phyloP scores from a whole-genome alignment of 2,329 filamentous ascomycete genomes.

The Dactylellina sp. region DNA sequence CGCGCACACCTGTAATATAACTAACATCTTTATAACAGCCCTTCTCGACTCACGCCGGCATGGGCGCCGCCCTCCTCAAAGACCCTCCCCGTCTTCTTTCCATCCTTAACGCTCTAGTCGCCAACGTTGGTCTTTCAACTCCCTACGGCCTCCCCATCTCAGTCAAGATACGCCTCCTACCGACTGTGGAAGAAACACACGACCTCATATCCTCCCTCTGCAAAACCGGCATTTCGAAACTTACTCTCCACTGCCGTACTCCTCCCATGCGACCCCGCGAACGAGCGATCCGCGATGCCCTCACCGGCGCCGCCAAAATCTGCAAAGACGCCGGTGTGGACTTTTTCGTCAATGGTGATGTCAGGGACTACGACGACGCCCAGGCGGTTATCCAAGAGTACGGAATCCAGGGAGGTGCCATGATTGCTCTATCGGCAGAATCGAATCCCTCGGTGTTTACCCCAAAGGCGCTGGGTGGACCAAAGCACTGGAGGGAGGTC shows the following conservation, averaged over 20 bases:
- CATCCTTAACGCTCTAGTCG: slow-evolving; percentile 85
- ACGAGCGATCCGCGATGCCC: slow-evolving; percentile 83
- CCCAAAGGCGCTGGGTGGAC: slow-evolving; percentile 74
- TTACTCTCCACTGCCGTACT: slow-evolving; percentile 95
- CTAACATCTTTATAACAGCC: slow-evolving; percentile 65
- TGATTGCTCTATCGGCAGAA: slow-evolving; percentile 96
- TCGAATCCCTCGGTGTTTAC: slow-evolving; percentile 91
- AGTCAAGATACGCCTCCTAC: slow-evolving; percentile 92
- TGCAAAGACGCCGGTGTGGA: slow-evolving; percentile 88
- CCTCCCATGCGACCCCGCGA: slow-evolving; percentile 94
- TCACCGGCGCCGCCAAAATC: slow-evolving; percentile 83
- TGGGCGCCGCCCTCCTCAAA: slow-evolving; percentile 90
- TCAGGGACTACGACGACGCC: slow-evolving; percentile 79
- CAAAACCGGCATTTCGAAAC: slow-evolving; percentile 86
- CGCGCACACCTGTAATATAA: background rate
- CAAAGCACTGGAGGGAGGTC: slow-evolving; percentile 78
- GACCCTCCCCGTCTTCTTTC: slow-evolving; percentile 85
- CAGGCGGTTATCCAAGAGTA: slow-evolving; percentile 78
- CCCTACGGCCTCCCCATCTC: slow-evolving; percentile 71
- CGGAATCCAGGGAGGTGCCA: slow-evolving; percentile 84
- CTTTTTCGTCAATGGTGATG: slow-evolving; percentile 95
- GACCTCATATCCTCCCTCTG: slow-evolving; percentile 81
- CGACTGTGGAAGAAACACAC: slow-evolving; percentile 80
- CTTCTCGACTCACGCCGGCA: slow-evolving; percentile 91
- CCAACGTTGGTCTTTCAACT: slow-evolving; percentile 74